Evolutionary conservation across 1,139 yeast genomes (phyloP), one percentile per base, ranked within the genome.

Genomic region (Zygoascus sp.): DNA sequence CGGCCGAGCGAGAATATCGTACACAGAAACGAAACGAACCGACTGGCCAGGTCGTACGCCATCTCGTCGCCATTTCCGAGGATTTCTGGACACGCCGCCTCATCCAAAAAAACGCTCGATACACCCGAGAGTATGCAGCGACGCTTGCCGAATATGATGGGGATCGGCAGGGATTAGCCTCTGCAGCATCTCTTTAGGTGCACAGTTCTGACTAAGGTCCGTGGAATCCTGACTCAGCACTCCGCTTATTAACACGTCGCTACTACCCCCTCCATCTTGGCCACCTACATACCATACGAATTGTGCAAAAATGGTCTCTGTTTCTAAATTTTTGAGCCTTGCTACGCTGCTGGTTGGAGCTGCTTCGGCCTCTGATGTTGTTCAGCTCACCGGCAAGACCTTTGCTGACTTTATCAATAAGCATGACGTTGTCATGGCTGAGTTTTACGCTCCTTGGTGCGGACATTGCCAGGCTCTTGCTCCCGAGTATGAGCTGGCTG

Each of bases 361-460:
- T 39, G 85, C 84, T 55, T 81, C 82, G 50, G 87, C 86, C 60
- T 84, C 96, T 32, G 95, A 92, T 39, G 98, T 92, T 45, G 88
- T 86, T 55, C 81, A 86, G 65, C 77, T 92, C 57, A 72, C 75
- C 40, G 59, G 58, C 27, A 65, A 55, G 41, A 55, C 53, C 42
- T 92, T 86, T 66, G 77, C 79, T 53, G 67, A 75, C 20, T 88
- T 85, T 66, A 69, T 92, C 53, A 70, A 71, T 41, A 79, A 76
- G 48, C 83, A 89, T 69, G 84, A 90, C 27, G 74, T 90, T 58
- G 95, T 89, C 21, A 75, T 92, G 58, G 92, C 96, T 34, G 97
- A 92, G 73, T 92, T 92, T 73, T 92, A 81, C 67, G 98, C 98
- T 25, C 97, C 98, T 64, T 92, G 98, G 98, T 92, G 98, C 50